Percentiles rank a stretch among this genome's conserved stretches.
phyloP scores from a whole-genome alignment of 441 rosid species.

The Populus hybrid region DNA sequence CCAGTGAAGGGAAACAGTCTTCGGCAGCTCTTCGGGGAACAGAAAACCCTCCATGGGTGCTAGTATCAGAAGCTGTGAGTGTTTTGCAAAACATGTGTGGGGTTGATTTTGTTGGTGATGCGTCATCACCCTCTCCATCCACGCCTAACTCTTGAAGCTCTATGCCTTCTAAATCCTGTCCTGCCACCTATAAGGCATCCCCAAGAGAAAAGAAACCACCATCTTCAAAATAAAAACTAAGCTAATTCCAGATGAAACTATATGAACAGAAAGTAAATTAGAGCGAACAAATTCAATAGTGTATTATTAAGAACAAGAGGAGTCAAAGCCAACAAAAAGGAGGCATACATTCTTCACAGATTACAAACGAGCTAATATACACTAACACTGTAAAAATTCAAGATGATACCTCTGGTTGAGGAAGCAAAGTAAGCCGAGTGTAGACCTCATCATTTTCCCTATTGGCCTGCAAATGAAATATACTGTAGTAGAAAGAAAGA shows the following conservation, averaged over 20 bases:
- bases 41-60: constrained; percentile 97
- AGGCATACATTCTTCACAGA: neutral
- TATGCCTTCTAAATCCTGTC: constrained; percentile 46
- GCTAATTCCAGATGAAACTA: constrained; percentile 12
- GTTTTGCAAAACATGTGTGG: constrained; percentile 95
- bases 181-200: constrained; percentile 41
- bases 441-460: constrained; percentile 96
- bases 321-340: neutral
- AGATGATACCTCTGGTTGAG: constrained; percentile 73
- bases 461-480: constrained; percentile 54
- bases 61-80: constrained; percentile 90
- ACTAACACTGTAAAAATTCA: neutral
- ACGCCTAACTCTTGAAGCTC: constrained; percentile 41
- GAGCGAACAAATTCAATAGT: neutral
- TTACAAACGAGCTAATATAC: neutral
- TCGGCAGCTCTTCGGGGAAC: constrained; percentile 92
- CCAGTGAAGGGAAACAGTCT: constrained; percentile 89
- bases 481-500: neutral
- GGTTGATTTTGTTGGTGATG: constrained; percentile 56
- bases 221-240: constrained; percentile 15
- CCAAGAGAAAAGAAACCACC: constrained; percentile 14
- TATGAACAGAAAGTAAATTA: neutral
- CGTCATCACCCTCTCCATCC: constrained; percentile 53
- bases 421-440: constrained; percentile 74
- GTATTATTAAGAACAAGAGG: neutral